Base-by-base conservation (phyloP, 2,329 filamentous ascomycete genomes). In the Aureobasidium sp. region DNA sequence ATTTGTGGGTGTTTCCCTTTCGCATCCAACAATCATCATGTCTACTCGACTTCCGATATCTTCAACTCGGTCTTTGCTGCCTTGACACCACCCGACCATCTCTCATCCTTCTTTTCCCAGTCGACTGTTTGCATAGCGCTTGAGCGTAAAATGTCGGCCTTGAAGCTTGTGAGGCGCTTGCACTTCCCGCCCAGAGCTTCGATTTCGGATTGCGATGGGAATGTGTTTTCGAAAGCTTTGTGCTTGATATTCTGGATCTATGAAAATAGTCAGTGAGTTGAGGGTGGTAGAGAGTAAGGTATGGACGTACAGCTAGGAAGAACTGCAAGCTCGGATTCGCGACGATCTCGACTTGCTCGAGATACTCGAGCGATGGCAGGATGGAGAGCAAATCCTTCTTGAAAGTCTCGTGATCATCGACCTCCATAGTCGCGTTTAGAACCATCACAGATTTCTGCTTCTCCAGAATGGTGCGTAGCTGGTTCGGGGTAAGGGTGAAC, bases 311-410 rank as follows among this genome's bases (percentile, higher is more conserved):
- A 65, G 74, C 76, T 71, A 79, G 76, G 60, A 75, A 76, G 68
- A 79, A 79, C 51, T 76, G 70, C 59, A 79, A 66, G 54, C 71
- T 75, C 8, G 79, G 78, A 60, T 77, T 77, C 1, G 74, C 77
- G 27, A 81, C 74, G 42, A 81, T 72, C 69, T 81, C 79, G 16
- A 80, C 73, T 67, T 79, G 77, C 68, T 81, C 79, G 51, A 80
- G 62, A n/a, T 74, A 69, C 55, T 71, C 71, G 47, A 73, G 75
- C 27, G 64, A 51, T 36, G 71, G 71, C 55, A 81, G 62, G 9
- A 71, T 72, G 15, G 73, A 69, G 50, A 79, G 48, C 55, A 81
- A 23, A n/a, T 73, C 68, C 67, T 72, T 75, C 71, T 78, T 80
- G 51, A 72, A 76, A 23, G 71, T 69, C 64, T 76, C 76, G 4